These are phyloP conservation scores for Ceratocystis lukuohia DNA, from an alignment of 2,329 filamentous ascomycete species.

Conservation along the genomic window DNA sequence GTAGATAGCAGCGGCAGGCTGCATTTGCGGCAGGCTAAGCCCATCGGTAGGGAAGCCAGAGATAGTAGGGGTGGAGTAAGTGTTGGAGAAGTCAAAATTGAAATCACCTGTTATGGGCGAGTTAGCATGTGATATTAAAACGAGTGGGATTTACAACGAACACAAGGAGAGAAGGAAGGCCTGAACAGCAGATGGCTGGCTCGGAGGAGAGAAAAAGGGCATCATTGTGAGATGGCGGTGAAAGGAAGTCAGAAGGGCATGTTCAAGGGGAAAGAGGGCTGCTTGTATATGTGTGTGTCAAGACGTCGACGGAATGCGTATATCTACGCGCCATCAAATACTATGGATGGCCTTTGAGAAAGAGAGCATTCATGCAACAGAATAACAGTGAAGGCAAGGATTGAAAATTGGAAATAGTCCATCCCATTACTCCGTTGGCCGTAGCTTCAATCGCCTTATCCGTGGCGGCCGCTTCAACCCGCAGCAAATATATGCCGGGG, in stretches of 20 bases:
- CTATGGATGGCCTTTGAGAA: neutral
- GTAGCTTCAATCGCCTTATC: neutral
- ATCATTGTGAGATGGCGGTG: neutral
- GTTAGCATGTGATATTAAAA: slow-evolving; percentile 18
- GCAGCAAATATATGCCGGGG: neutral
- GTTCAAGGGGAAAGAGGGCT: neutral
- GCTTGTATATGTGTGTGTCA: neutral
- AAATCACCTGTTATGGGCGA: slow-evolving; percentile 14
- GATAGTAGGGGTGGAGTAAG: slow-evolving; percentile 22
- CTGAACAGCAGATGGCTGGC: neutral
- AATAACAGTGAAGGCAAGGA: neutral
- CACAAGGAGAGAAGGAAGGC: slow-evolving; percentile 1
- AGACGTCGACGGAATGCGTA: neutral
- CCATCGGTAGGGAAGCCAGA: slow-evolving; percentile 8
- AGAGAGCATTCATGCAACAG: neutral
- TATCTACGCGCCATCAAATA: neutral
- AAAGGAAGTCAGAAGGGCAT: neutral
- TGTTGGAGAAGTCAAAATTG: slow-evolving; percentile 32
- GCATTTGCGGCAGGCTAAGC: slow-evolving; percentile 37
- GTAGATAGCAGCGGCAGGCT: slow-evolving; percentile 39
- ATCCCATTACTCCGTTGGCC: neutral
- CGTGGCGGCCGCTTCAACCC: neutral
- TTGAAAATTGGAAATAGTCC: neutral
- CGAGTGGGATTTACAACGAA: neutral
- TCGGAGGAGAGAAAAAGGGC: neutral